Evolutionary conservation across 2,329 filamentous ascomycete species (phyloP), one percentile per base, ranked within the genome.

Genomic region (Stromatinia cepivora): DNA sequence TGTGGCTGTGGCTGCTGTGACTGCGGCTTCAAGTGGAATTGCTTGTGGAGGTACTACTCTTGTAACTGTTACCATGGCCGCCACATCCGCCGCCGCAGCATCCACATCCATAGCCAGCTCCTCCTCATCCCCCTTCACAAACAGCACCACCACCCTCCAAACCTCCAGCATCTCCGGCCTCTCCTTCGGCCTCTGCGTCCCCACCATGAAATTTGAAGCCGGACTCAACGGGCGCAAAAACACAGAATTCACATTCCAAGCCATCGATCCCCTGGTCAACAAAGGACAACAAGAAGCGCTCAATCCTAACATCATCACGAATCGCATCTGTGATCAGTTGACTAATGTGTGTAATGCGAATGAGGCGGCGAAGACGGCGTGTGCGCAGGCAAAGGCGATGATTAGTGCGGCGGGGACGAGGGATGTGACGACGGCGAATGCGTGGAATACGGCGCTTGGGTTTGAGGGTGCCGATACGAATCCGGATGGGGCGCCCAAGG

Each of bases 271-370:
- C 11, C 80, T 86, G 25, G 84, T 90, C 70, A 83, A 83, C 73
- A 81, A 87, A 76, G 86, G 85, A 65, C 88, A 91, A 79, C 80
- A 87, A 75, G 89, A 91, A 77, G 88, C 88, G 11, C 82, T 91
- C 58, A 91, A 91, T 85, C 88, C 88, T 69, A 86, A 87, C 81
- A 91, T 91, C 82, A 91, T 91, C 82, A 90, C 88, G 78, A 90
- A 90, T 83, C 85, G 88, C 71, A 87, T 91, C 78, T 88, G 87
- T 79, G 88, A 91, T 79, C 87, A 90, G 81, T 83, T 91, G 70
- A 84, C 79, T 76, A 91, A 90, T 80, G 87, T 88, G 50, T 91
- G 89, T 80, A 81, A 82, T 52, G 88, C 88, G 66, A 88, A 88
- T 76, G 82, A 81, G 36, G 87, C 86, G 5, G 89, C 88, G 67